Evolutionary conservation across 2,329 filamentous ascomycete genomes (phyloP).

Genomic region (Cercospora sesami): DNA sequence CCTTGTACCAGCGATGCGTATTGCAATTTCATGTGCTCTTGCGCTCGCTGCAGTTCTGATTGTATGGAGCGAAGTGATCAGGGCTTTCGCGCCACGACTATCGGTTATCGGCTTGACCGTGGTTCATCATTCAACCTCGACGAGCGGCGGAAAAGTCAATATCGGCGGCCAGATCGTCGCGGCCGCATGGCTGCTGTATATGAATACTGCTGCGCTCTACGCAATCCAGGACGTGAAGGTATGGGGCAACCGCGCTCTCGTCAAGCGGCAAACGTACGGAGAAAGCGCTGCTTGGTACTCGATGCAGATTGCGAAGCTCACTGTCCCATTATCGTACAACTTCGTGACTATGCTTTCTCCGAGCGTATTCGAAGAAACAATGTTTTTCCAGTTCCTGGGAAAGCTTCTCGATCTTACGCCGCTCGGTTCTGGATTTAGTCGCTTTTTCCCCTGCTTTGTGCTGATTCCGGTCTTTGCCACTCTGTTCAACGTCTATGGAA

Average conservation of each 20-base stretch:
- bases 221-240: conserved; percentile 91
- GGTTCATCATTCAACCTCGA: conserved; percentile 70
- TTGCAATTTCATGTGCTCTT: conserved; percentile 66
- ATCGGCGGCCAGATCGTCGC: conserved; percentile 85
- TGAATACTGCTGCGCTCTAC: conserved; percentile 85
- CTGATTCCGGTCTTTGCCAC: conserved; percentile 82
- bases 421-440: conserved; percentile 79
- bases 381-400: conserved; percentile 86
- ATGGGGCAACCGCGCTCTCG: conserved; percentile 93
- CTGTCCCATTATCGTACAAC: conserved; percentile 91
- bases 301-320: conserved; percentile 86
- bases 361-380: conserved; percentile 71
- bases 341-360: conserved; percentile 85
- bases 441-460: conserved; percentile 84
- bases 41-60: conserved; percentile 76
- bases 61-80: conserved; percentile 91
- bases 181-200: conserved; percentile 88
- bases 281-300: conserved; percentile 97
- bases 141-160: conserved; percentile 67
- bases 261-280: conserved; percentile 84
- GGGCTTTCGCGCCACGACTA: conserved; percentile 72
- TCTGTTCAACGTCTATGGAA: conserved; percentile 85
- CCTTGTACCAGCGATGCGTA: conserved; percentile 66
- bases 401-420: conserved; percentile 78
- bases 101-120: conserved; percentile 69